Conservation (phyloP, 345 rosid genomes). For the Hibiscus tridactylites region DNA sequence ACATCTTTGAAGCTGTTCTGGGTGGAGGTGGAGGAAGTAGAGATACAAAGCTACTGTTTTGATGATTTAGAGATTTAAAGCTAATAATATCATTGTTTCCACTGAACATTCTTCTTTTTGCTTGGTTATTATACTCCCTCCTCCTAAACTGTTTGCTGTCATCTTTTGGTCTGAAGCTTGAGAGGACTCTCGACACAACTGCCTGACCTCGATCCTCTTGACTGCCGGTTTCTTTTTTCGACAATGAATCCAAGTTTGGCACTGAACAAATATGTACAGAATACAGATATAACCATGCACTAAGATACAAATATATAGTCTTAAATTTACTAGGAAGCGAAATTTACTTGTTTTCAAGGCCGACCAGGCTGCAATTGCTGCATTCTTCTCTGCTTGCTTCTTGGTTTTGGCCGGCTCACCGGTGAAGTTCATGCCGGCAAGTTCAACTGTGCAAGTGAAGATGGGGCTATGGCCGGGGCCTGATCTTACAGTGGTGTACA, state of each 20-base stretch:
- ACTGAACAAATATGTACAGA: constrained; percentile 24
- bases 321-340: background rate
- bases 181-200: constrained; percentile 44
- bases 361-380: constrained; percentile 73
- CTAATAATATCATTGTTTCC: constrained; percentile 9
- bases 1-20: constrained; percentile 35
- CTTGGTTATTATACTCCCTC: constrained; percentile 33
- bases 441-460: constrained; percentile 53
- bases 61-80: constrained; percentile 18
- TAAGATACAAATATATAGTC: background rate
- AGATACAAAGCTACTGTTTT: constrained; percentile 40
- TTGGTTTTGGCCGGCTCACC: constrained; percentile 68
- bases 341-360: constrained; percentile 46
- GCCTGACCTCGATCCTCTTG: constrained; percentile 49
- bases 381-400: constrained; percentile 82
- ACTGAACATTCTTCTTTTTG: constrained; percentile 45
- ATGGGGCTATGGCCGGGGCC: constrained; percentile 65
- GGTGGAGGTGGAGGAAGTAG: constrained; percentile 46
- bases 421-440: constrained; percentile 58
- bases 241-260: constrained; percentile 31
- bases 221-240: constrained; percentile 26
- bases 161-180: constrained; percentile 44
- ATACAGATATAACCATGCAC: background rate
- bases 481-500: constrained; percentile 59
- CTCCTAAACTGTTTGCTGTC: constrained; percentile 27